Percentiles rank a stretch among this genome's conserved stretches.
These are phyloP conservation scores for Lepidium didymum DNA, from an alignment of 345 rosid genomes.

Conservation along the genomic window DNA sequence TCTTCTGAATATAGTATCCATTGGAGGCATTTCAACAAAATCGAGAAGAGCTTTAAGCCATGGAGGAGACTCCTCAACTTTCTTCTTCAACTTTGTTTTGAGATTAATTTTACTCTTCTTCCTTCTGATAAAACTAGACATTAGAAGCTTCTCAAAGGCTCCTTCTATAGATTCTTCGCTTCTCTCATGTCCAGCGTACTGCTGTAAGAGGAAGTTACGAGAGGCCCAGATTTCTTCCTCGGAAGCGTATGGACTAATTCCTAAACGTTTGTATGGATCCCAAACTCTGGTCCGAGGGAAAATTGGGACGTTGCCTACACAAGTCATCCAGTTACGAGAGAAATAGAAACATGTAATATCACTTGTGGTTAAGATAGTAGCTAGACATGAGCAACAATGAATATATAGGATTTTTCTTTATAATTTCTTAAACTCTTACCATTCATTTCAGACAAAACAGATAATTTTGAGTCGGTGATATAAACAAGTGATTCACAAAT, in stretches of 20 bases:
- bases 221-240: constrained; percentile 98
- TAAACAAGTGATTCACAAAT: background rate
- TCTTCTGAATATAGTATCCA: constrained; percentile 83
- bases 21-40: constrained; percentile 76
- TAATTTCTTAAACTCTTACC: background rate
- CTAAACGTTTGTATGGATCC: constrained; percentile 91
- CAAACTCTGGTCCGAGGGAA: constrained; percentile 70
- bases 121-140: constrained; percentile 68
- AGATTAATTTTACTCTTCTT: constrained; percentile 84
- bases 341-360: background rate
- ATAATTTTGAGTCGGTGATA: background rate
- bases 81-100: constrained; percentile 76
- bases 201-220: constrained; percentile 84
- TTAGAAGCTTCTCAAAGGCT: constrained; percentile 88
- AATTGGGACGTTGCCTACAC: constrained; percentile 51
- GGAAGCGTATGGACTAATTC: constrained; percentile 68
- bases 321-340: background rate
- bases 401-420: background rate
- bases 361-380: background rate
- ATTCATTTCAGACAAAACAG: background rate
- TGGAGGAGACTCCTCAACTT: constrained; percentile 94
- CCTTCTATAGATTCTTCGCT: constrained; percentile 91
- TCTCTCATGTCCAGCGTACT: constrained; percentile 86
- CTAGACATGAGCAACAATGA: background rate
- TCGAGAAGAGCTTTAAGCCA: constrained; percentile 72